Evolutionary conservation across 192 early-diverging fungal genomes (phyloP), one percentile per base, ranked within the genome.

Genomic region (Martensiomyces pterosporus): DNA sequence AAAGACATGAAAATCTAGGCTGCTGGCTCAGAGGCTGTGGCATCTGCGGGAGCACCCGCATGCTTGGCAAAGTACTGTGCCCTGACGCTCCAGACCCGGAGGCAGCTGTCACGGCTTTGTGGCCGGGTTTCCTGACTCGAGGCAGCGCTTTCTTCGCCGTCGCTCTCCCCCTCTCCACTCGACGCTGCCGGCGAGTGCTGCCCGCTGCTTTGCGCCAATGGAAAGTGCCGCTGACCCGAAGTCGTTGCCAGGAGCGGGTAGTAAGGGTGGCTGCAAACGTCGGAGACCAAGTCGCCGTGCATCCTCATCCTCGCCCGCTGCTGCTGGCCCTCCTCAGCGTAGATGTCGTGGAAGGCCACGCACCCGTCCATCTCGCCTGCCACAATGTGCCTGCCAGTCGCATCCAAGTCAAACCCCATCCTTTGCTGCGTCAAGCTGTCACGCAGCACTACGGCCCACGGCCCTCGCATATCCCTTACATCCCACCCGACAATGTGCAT

Each of bases 401-500:
- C 42, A 49, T 87, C 87, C 9, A 90, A 60, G 48, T 82, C 85
- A 76, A 91, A 89, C 3, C 41, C 44, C 42, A 91, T 60, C 10
- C 90, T 75, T 56, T 91, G 90, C 48, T 84, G 85, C 6, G 89
- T 88, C 19, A 71, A 56, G 1, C 79, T 78, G 12, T 57, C 41
- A 12, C 89, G 60, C 12, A 55, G 46, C 14, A 86, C 33, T 1
- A 65, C 57, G 17, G 67, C 65, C 17, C 85, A 48, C 0, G 86
- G 71, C 15, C 83, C 73, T 0, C 81, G 82, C 40, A 88, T 75
- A 36, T 93, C 82, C 1, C 91, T 68, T 15, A 89, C 78, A 61
- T 93, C 91, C 89, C 91, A 91, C 19, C 81, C 87, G 1, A 79
- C 67, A 14, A 93, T 79, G 22, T 43, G 39, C n/a, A 64, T 22